Evolutionary conservation across 2,329 filamentous ascomycete species (phyloP).

Genomic region (Cercospora berteroae): DNA sequence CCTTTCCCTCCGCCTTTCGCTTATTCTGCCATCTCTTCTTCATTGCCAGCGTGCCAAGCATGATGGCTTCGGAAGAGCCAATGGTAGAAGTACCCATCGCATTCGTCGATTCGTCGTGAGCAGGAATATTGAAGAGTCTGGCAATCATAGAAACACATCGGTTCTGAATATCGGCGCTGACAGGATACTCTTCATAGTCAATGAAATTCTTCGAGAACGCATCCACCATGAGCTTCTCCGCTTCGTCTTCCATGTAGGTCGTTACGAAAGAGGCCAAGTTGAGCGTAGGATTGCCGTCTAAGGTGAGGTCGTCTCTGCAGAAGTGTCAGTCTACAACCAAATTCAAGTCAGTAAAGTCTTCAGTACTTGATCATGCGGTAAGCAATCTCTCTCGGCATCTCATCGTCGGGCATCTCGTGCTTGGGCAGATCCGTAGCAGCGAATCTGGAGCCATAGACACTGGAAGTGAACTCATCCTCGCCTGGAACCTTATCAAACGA

Average conservation of each 20-base stretch:
- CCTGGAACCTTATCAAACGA: conserved; percentile 44
- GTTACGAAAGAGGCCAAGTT: conserved; percentile 92
- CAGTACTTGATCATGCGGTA: conserved; percentile 94
- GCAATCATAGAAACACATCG: conserved; percentile 76
- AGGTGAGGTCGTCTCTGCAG: not conserved
- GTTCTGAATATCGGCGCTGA: conserved; percentile 65
- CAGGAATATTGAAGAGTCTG: conserved; percentile 78
- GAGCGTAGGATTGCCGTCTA: conserved; percentile 22
- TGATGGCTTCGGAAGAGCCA: conserved; percentile 85
- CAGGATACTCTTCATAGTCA: conserved; percentile 52
- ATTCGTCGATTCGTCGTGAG: conserved; percentile 53
- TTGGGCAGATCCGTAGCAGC: conserved; percentile 76
- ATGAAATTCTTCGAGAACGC: conserved; percentile 90
- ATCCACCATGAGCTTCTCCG: conserved; percentile 90
- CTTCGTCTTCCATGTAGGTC: conserved; percentile 97
- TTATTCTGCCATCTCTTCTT: conserved; percentile 92
- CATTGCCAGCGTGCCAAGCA: conserved; percentile 83
- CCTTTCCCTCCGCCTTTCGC: conserved; percentile 78
- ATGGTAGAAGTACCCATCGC: conserved; percentile 85
- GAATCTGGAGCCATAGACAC: conserved; percentile 84
- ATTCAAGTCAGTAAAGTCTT: conserved; percentile 50
- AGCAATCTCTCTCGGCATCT: conserved; percentile 91
- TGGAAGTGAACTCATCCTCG: conserved; percentile 65
- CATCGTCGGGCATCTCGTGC: conserved; percentile 80
- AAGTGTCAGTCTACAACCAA: not conserved